Evolutionary conservation across 768 basidiomycete genomes (phyloP).

Genomic region (Erythrobasidium yunnanense): DNA sequence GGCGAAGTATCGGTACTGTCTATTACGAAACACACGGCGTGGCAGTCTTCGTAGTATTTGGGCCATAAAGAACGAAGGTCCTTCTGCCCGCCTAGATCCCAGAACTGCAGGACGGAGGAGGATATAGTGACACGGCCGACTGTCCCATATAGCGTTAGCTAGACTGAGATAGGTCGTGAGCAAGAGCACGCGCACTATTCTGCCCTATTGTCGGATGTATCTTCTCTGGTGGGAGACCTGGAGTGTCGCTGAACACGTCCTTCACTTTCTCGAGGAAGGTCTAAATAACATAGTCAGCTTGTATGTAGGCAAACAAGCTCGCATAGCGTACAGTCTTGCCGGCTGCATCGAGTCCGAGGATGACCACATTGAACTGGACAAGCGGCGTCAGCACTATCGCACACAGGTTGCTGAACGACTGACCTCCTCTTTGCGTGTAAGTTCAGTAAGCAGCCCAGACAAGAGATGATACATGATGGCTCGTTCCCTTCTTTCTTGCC

Average conservation of each 20-base stretch:
- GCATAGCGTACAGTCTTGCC: constrained; percentile 64
- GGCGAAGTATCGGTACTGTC: constrained; percentile 68
- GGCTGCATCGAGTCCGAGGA: constrained; percentile 82
- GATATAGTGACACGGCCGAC: constrained; percentile 88
- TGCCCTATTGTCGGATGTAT: constrained; percentile 95
- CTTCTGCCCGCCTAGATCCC: constrained; percentile 89
- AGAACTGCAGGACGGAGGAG: constrained; percentile 88
- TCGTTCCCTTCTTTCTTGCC: not conserved
- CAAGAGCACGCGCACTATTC: constrained; percentile 60
- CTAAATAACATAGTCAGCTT: not conserved
- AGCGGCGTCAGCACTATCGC: not conserved
- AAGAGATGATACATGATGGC: constrained; percentile 26
- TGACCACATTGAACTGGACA: constrained; percentile 82
- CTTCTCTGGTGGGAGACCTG: constrained; percentile 79
- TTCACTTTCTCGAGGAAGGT: constrained; percentile 73
- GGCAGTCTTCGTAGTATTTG: constrained; percentile 88
- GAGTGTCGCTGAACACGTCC: constrained; percentile 73
- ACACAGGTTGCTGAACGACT: constrained; percentile 45
- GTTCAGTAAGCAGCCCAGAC: constrained; percentile 8
- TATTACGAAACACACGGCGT: constrained; percentile 89
- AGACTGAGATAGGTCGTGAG: not conserved
- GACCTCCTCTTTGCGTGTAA: constrained; percentile 28
- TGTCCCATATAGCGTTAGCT: not conserved
- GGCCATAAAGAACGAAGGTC: constrained; percentile 92
- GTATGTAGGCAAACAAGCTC: not conserved